These are phyloP conservation scores for Psilocybe tampanensis DNA, from an alignment of 768 basidiomycete species.

Conservation along the genomic window DNA sequence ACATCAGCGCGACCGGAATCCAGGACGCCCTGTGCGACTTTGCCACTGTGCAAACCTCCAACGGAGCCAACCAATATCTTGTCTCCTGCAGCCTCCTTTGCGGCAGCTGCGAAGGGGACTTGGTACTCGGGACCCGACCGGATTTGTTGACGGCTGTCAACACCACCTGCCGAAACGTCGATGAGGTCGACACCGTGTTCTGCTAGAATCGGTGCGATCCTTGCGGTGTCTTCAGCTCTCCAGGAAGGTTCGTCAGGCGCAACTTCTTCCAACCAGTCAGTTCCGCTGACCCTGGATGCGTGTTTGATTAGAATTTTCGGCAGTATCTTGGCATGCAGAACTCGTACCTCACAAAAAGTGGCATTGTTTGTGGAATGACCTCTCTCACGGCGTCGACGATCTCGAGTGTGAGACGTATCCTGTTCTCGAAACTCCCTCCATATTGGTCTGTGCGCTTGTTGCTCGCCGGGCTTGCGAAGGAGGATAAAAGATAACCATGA, in stretches of 20 bases:
- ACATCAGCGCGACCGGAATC: slow-evolving; percentile 63
- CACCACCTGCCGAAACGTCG: slow-evolving; percentile 72
- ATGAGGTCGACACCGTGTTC: slow-evolving; percentile 74
- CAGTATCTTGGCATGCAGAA: background rate
- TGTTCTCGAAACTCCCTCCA: slow-evolving; percentile 73
- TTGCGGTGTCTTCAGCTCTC: slow-evolving; percentile 68
- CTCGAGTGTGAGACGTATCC: slow-evolving; percentile 63
- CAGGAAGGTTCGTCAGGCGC: slow-evolving; percentile 64
- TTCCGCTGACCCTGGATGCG: slow-evolving; percentile 66
- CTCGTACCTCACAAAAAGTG: slow-evolving; percentile 68
- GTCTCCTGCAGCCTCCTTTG: slow-evolving; percentile 43
- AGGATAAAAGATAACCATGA: slow-evolving; percentile 62
- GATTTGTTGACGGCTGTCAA: slow-evolving; percentile 42
- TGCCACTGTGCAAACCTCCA: slow-evolving; percentile 57
- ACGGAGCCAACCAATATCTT: slow-evolving; percentile 45
- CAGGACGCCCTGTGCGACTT: slow-evolving; percentile 58
- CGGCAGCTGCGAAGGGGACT: slow-evolving; percentile 54
- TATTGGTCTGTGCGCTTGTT: slow-evolving; percentile 73
- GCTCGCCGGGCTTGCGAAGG: slow-evolving; percentile 58
- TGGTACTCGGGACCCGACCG: slow-evolving; percentile 46
- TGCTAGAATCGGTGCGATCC: slow-evolving; percentile 57
- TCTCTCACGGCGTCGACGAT: slow-evolving; percentile 64
- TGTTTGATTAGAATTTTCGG: too few relatives aligned
- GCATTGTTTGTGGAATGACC: slow-evolving; percentile 60
- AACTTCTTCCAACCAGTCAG: slow-evolving; percentile 70